Evolutionary conservation across 2,329 filamentous ascomycete genomes (phyloP), one percentile per base, ranked within the genome.

Genomic region (Fusarium kyushuense): DNA sequence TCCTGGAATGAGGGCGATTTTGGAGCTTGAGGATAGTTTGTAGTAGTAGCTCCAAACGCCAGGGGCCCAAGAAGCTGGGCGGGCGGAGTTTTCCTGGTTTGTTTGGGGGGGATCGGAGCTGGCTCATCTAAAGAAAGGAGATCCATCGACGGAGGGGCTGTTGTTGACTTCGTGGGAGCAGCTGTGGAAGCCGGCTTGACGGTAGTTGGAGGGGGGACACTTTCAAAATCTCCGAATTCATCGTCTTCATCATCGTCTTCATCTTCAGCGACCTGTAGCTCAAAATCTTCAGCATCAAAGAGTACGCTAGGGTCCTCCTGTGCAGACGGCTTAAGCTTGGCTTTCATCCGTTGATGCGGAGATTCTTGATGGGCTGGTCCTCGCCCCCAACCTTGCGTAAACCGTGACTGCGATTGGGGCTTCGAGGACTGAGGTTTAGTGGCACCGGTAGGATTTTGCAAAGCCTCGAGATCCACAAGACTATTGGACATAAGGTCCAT

Each of bases 271-370:
- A 72, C 75, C 33, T 80, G 75, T 16, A 80, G 73, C 54, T 83
- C 83, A 67, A 85, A 85, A 49, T 87, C 84, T 41, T 86, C 84
- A 35, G 86, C 89, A 76, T 92, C 90, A 74, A 92, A 92, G 4
- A 92, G 79, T 5, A 92, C 84, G 67, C 88, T 85, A 3, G 85
- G 77, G 42, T 87, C 79, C 2, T 74, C 64, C 14, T 76, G 61
- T 11, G 61, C 48, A 10, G 72, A 65, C 11, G 55, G 35, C 53
- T 68, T 76, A 25, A 70, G 63, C 46, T 63, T 76, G 9, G 72
- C 58, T 25, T 70, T 75, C 30, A 72, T 58, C 16, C 59, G 65
- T 29, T 57, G 51, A n/a, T 63, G 59, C 32, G 52, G 56, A 11
- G 38, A 29, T 12, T 60, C 47, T 38, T 67, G 54, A 11, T 38